Evolutionary conservation across 2,329 filamentous ascomycete species (phyloP), one percentile per base, ranked within the genome.

Genomic region (Beauveria pseudobassiana): DNA sequence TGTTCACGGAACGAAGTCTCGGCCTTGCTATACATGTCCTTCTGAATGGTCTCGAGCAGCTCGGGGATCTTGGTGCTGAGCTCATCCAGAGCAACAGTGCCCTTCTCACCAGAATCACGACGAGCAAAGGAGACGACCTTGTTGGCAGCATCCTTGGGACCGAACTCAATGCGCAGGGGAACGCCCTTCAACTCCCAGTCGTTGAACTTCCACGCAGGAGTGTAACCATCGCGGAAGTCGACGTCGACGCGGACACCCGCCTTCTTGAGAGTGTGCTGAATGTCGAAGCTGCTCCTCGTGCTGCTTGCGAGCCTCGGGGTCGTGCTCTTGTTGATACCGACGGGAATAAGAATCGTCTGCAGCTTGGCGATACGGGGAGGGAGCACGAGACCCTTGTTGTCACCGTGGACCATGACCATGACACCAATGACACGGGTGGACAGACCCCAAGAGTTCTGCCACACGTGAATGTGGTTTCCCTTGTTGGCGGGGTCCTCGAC

Each of bases 401-500:
- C 95, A 70, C 92, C 89, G 77, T 99, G 95, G 64, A 96, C 92
- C 87, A 99, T 95, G 71, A 97, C 90, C 93, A 98, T 98, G 74
- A 98, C 92, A 78, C 95, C 96, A 67, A 99, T 96, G 62, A 93
- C 91, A 73, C 95, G 91, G 60, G 95, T 99, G 1, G 93, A 98
- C 64, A 99, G 85, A 77, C 95, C 95, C 95, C 95, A 99, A 16
- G 92, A 97, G 81, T 99, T 99, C 76, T 99, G 95, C 93, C 93
- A 98, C 62, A 98, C 93, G 72, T 93, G 80, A 62, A 97, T 79
- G 70, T 91, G 87, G 68, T 87, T 83, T 66, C 90, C 89, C 77
- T 90, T 89, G 74, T 95, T 83, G 63, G 82, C 80, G 26, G 95
- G 95, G 72, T 99, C 93, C 75, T 99, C 93, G 34, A 99, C 91